Evolutionary conservation across 306 rosid species (phyloP).

Genomic region (Cotoneaster glaucophyllus): DNA sequence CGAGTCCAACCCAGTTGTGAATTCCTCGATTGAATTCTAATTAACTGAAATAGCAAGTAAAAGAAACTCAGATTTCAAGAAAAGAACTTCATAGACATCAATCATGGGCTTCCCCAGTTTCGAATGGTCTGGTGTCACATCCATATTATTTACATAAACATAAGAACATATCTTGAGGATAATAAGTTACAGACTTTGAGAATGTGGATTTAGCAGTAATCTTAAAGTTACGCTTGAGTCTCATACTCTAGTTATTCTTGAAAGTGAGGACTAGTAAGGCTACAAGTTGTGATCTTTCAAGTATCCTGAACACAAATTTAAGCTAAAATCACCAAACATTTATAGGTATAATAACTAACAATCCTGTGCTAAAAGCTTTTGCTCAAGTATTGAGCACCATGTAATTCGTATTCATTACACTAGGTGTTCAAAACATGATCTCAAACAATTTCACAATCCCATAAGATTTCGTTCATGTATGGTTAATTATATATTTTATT

Average conservation of each 20-base stretch:
- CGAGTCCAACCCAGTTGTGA: constrained; percentile 75
- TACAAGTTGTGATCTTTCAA: not conserved
- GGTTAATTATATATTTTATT: not conserved
- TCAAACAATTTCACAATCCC: not conserved
- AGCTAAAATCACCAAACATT: not conserved
- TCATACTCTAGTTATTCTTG: not conserved
- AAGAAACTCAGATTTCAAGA: constrained; percentile 10
- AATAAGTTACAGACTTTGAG: not conserved
- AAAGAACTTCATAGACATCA: constrained; percentile 15
- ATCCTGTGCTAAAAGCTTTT: not conserved
- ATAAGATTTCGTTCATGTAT: not conserved
- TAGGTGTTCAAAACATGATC: not conserved
- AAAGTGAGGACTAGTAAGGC: not conserved
- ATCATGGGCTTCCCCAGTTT: not conserved
- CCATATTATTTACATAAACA: not conserved
- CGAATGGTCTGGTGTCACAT: not conserved
- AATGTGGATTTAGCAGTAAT: not conserved
- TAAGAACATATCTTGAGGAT: not conserved
- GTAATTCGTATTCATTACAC: not conserved
- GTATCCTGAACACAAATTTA: not conserved
- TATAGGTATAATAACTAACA: not conserved
- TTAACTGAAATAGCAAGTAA: constrained; percentile 43
- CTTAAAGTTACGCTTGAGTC: not conserved
- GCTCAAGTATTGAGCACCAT: not conserved
- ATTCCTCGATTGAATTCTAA: constrained; percentile 64